phyloP scores from a whole-genome alignment of 768 basidiomycete genomes.

The Hericium rajendrae region DNA sequence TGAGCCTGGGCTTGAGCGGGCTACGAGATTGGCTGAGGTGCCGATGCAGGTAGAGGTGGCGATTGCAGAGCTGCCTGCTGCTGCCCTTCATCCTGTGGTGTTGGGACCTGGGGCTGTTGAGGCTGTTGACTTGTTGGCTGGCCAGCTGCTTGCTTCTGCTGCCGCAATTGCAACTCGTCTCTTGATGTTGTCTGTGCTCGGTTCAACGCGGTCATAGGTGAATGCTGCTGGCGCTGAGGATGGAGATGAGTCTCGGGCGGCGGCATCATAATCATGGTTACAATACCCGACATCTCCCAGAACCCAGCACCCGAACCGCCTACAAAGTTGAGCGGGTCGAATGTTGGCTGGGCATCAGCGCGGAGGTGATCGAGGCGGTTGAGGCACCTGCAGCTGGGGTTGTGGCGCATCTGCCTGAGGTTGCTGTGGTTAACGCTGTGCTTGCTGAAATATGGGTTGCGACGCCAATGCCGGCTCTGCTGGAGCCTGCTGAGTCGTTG shows the following conservation, averaged over 20 bases:
- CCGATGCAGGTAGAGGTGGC: background rate
- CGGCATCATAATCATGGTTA: too few relatives aligned
- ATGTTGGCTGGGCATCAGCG: too few relatives aligned
- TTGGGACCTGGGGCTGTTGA: background rate
- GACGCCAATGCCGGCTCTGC: background rate
- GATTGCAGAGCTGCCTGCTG: too few relatives aligned
- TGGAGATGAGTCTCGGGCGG: too few relatives aligned
- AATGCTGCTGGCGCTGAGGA: too few relatives aligned
- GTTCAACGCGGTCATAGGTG: too few relatives aligned
- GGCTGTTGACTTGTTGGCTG: background rate
- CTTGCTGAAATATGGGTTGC: slow-evolving; percentile 1
- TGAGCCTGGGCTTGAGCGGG: slow-evolving; percentile 37
- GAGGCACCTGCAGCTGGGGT: slow-evolving; percentile 1
- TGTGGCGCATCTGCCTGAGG: slow-evolving; percentile 2
- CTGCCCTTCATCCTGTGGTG: too few relatives aligned
- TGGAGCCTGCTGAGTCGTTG: too few relatives aligned
- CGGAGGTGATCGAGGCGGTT: too few relatives aligned
- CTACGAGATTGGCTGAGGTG: slow-evolving; percentile 15
- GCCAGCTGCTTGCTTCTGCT: background rate
- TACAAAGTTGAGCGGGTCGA: too few relatives aligned
- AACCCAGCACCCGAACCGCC: too few relatives aligned
- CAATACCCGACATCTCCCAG: too few relatives aligned
- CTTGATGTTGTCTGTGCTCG: slow-evolving; percentile 1
- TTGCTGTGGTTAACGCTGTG: background rate
- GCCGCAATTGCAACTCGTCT: background rate